Conservation (phyloP, 768 basidiomycete species). For the Termitomyces sp. region DNA sequence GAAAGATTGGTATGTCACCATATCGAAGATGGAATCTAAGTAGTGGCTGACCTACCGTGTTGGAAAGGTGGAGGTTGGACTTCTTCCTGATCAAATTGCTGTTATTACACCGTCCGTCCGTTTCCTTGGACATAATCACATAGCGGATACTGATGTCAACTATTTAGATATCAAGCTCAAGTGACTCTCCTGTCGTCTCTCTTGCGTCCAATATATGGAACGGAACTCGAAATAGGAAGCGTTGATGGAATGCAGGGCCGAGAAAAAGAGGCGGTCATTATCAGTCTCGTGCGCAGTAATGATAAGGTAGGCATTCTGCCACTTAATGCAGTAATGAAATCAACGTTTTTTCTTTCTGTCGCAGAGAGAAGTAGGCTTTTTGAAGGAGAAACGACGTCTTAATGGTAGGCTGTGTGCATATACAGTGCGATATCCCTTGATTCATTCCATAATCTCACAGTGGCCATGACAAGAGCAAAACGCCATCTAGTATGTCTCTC, state of each 20-base stretch:
- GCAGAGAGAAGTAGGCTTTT: constrained; percentile 88
- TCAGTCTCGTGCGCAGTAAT: constrained; percentile 92
- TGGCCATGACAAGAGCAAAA: constrained; percentile 90
- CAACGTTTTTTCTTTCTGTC: not conserved
- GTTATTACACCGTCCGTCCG: constrained; percentile 78
- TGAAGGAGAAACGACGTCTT: constrained; percentile 87
- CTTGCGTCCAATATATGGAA: constrained; percentile 66
- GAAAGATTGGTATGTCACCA: constrained; percentile 57
- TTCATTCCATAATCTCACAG: constrained; percentile 30
- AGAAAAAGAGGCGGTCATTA: constrained; percentile 91
- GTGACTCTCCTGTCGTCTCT: constrained; percentile 80
- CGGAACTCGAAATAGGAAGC: constrained; percentile 81
- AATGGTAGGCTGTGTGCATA: constrained; percentile 54
- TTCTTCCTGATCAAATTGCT: constrained; percentile 73
- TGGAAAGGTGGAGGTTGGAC: constrained; percentile 52
- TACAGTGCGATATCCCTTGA: not conserved
- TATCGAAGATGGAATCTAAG: not conserved
- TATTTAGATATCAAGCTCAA: constrained; percentile 84
- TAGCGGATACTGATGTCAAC: not conserved
- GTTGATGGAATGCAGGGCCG: constrained; percentile 98
- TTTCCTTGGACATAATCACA: not conserved
- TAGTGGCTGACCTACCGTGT: not conserved
- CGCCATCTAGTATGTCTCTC: constrained; percentile 69
- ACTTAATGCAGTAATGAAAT: not conserved
- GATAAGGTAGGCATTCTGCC: constrained; percentile 48